Base-by-base conservation (phyloP, 371 early-diverging fungal species). In the Mucor piriformis region DNA sequence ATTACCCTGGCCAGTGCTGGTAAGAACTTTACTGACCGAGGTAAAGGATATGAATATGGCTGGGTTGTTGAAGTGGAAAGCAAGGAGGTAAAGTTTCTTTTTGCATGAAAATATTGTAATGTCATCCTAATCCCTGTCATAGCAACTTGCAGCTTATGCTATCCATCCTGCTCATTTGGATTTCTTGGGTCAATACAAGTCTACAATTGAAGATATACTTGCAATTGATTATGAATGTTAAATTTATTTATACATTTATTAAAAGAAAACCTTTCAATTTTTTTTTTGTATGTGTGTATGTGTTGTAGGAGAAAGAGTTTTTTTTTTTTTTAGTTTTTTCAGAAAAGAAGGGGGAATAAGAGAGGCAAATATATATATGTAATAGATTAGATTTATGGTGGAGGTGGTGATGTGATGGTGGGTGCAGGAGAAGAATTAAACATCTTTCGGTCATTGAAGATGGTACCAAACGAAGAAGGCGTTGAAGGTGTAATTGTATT, bases 371-470 rank as follows among this genome's bases (percentile, higher is more conserved):
- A 49, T 25, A 40, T 13, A 42, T 15, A 32, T 35, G 15, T 52
- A 25, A 16, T 54, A 42, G 29, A 54, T 50, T 33, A 43, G 23
- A 50, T 12, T 50, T 49, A 59, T 32, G 40, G 35, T 20, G 50
- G 48, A 18, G 47, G 23, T 40, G 50, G 29, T 24, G 43, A 54
- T 16, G 46, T 15, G 18, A 47, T 44, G 10, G 60, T 55, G 16
- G 63, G 33, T 40, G 57, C 49, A 47, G 73, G 63, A 7, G 80
- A 67, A n/a, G 76, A 65, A 48, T 70, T 61, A 57, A 57, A 80
- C 80, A 79, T 79, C 55, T 76, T 79, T 49, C 80, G 69, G 57
- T 79, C 80, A 52, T 74, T 74, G 44, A 79, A 76, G 44, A 74
- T 76, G 16, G 44, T 72, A 18, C 76, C 76, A 65, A 79, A 79